Conservation (phyloP, 1,284 basidiomycete species). For the Rhodotorula sp. region DNA sequence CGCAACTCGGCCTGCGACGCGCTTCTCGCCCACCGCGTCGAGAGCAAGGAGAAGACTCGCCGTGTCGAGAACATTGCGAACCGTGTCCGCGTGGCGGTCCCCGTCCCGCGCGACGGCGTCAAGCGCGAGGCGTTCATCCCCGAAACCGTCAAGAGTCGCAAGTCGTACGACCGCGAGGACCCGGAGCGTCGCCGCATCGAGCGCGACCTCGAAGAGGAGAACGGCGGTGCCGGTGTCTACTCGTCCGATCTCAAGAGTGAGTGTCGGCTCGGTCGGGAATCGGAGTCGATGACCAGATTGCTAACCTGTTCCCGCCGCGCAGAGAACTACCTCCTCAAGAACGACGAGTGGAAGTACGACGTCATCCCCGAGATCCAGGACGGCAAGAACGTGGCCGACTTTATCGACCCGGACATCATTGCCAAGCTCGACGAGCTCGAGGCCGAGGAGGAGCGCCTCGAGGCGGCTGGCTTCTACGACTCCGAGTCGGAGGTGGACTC, state of each 20-base stretch:
- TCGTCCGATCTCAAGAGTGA: constrained; percentile 83
- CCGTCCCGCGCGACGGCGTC: constrained; percentile 80
- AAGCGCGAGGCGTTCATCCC: constrained; percentile 83
- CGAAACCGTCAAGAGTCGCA: constrained; percentile 63
- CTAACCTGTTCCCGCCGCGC: background rate
- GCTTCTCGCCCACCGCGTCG: constrained; percentile 86
- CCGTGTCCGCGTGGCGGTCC: constrained; percentile 88
- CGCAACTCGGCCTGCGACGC: constrained; percentile 90
- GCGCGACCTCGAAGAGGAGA: constrained; percentile 75
- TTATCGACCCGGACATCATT: constrained; percentile 97
- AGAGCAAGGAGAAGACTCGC: constrained; percentile 86
- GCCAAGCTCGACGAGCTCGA: constrained; percentile 97
- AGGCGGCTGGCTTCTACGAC: constrained; percentile 94
- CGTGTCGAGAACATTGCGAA: constrained; percentile 89
- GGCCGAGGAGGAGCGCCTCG: constrained; percentile 89
- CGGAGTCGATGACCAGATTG: background rate
- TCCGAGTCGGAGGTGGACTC: constrained; percentile 77
- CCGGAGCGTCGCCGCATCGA: constrained; percentile 68
- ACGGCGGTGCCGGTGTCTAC: constrained; percentile 84
- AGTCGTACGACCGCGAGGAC: constrained; percentile 75
- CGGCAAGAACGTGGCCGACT: constrained; percentile 98
- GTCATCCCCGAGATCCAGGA: constrained; percentile 94
- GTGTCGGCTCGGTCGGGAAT: constrained; percentile 42
- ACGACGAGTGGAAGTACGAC: constrained; percentile 95
- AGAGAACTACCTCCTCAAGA: constrained; percentile 70